phyloP scores from a whole-genome alignment of 192 early-diverging fungal genomes.

The Linnemannia zychae region DNA sequence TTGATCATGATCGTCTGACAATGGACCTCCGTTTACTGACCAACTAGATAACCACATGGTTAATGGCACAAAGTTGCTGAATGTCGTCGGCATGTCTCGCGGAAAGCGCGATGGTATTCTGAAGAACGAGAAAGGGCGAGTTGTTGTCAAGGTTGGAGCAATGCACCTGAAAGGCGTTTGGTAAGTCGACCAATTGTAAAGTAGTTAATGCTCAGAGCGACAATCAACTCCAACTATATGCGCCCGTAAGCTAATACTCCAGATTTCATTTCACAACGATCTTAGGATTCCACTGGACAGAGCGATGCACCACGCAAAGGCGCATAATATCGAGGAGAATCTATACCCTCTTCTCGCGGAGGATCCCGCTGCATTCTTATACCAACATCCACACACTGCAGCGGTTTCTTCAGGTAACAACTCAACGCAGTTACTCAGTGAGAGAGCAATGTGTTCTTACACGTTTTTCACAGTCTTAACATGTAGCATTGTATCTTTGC shows the following conservation, averaged over 20 bases:
- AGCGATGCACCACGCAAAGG: constrained; percentile 76
- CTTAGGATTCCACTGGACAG: constrained; percentile 62
- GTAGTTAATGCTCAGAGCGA: neutral
- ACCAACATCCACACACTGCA: constrained; percentile 55
- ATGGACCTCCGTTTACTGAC: constrained; percentile 1
- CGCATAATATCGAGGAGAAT: constrained; percentile 74
- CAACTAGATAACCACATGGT: constrained; percentile 88
- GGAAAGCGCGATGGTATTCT: constrained; percentile 89
- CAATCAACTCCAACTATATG: neutral
- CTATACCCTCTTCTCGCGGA: constrained; percentile 84
- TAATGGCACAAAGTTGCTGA: constrained; percentile 89
- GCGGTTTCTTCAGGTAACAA: constrained; percentile 34
- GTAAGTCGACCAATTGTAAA: constrained; percentile 54
- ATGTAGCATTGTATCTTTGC: neutral
- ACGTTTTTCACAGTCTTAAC: neutral
- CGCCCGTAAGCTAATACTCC: too few relatives aligned
- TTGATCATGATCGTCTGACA: too few relatives aligned
- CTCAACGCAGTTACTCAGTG: too few relatives aligned
- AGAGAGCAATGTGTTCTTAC: too few relatives aligned
- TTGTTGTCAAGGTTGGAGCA: constrained; percentile 88
- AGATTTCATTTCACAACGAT: neutral
- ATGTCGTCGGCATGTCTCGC: constrained; percentile 89
- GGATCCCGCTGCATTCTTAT: constrained; percentile 77
- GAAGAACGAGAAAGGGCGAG: constrained; percentile 89
- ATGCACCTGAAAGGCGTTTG: constrained; percentile 93